Conservation (phyloP, 1,284 basidiomycete species). For the Anthracocystis walkeri region DNA sequence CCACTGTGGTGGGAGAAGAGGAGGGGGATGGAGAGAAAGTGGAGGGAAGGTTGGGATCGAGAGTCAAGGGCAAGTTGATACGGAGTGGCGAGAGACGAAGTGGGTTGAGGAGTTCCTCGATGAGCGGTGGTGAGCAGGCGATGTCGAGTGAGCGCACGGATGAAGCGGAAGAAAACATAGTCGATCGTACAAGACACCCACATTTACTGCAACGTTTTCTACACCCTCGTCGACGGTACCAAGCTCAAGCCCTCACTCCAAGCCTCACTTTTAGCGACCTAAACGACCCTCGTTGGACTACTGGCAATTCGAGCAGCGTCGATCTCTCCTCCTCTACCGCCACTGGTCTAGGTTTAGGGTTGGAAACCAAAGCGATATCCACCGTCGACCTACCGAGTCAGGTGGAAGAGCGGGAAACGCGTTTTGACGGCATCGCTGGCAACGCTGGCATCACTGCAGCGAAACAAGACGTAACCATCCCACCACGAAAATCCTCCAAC, state of each 20-base stretch:
- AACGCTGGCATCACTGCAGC: too few species aligned
- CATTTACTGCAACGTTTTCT: constrained; percentile 44
- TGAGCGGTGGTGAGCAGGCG: constrained; percentile 27
- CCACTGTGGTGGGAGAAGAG: constrained; percentile 49
- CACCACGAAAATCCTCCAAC: constrained; percentile 22
- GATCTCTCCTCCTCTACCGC: constrained; percentile 18
- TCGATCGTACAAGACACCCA: constrained; percentile 23
- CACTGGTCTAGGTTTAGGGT: constrained; percentile 19
- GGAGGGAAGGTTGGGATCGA: constrained; percentile 27
- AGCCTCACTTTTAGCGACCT: constrained; percentile 36
- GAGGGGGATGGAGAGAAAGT: constrained; percentile 13
- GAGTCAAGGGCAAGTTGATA: constrained; percentile 41
- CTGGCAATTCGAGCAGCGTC: constrained; percentile 22
- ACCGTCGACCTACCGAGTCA: constrained; percentile 48
- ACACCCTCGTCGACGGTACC: constrained; percentile 29
- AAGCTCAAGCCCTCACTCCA: constrained; percentile 31
- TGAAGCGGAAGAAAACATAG: constrained; percentile 18
- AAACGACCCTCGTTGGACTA: constrained; percentile 9
- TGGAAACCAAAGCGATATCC: constrained; percentile 37
- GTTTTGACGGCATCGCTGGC: constrained; percentile 26
- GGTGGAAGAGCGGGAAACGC: constrained; percentile 29
- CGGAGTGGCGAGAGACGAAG: constrained; percentile 44
- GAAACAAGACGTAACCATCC: constrained; percentile 18
- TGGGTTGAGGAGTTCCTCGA: constrained; percentile 25
- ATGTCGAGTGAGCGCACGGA: constrained; percentile 28